Base-by-base conservation (phyloP, 352 stramenopile species). In the Pythium vanterpoolii region DNA sequence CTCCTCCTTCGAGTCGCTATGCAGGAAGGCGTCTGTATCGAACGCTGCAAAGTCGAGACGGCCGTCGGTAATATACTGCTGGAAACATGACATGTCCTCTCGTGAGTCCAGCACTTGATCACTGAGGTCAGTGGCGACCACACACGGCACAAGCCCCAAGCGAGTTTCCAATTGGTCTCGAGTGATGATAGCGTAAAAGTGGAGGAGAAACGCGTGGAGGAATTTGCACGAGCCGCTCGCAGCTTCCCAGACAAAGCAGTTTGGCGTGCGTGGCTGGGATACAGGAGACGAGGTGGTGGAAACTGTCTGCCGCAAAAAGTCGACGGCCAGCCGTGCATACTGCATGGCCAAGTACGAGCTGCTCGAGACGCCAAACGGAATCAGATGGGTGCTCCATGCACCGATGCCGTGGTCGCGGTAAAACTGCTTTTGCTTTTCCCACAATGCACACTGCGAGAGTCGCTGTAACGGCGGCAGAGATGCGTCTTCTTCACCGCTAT, bases 181-280 rank as follows among this genome's bases (percentile, higher is more conserved):
- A 5, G 50, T 49, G 11, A 88, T 54, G 4, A 90, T 45, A 1
- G 70, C 61, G 31, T 72, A 79, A 23, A 94, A 90, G 43, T 90
- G 78, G 28, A 82, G 54, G 55, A 91, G 46, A 40, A 94, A 92
- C 0, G 77, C 58, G 48, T 89, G 76, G 13, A 90, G 67, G 43
- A 94, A 89, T 56, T 94, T 94, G 66, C 84, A 94, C 13, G 82
- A 92, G 4, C 82, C 84, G 44, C 84, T 91, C 3, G 82, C 84
- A 36, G 82, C 82, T 51, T 94, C 84, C 77, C 80, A 90, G n/a
- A 94, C 81, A 53, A 81, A 89, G 51, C 82, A 91, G 40, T 92
- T 94, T 9, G 78, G 77, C 1, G 18, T 26, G 16, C 45, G 34
- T 3, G 42, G 14, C 31, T 19, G 23, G 5, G 2, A 6, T 21